Conservation (phyloP, 352 stramenopile genomes). For the Pythium utonaiense region DNA sequence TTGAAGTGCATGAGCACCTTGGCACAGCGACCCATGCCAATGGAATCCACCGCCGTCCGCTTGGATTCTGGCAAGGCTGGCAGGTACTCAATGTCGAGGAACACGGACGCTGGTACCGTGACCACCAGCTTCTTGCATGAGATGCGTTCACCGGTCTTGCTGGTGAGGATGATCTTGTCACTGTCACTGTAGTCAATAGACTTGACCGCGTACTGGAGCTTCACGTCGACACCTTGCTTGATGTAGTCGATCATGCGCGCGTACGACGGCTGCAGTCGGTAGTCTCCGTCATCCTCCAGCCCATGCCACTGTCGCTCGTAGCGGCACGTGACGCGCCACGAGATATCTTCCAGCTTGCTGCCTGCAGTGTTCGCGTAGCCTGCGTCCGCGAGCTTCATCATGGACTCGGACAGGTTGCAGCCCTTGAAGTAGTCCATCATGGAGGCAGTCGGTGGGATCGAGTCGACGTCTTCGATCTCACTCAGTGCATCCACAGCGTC, state of each 20-base stretch:
- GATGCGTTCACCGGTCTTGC: conserved; percentile 46
- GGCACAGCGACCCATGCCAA: conserved; percentile 67
- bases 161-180: conserved; percentile 52
- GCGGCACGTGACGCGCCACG: conserved; percentile 68
- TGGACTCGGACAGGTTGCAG: conserved; percentile 55
- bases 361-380: conserved; percentile 82
- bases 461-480: conserved; percentile 57
- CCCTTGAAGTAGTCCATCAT: conserved; percentile 78
- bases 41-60: conserved; percentile 53
- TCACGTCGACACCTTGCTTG: conserved; percentile 37
- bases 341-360: conserved; percentile 65
- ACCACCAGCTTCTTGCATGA: conserved; percentile 63
- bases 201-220: conserved; percentile 53
- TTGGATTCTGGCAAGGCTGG: conserved; percentile 57
- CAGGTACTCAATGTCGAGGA: conserved; percentile 67
- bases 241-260: conserved; percentile 66
- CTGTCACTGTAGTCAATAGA: conserved; percentile 57
- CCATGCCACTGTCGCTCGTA: conserved; percentile 86
- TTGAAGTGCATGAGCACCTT: conserved; percentile 79
- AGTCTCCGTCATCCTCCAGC: conserved; percentile 78
- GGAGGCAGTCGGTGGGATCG: conserved; percentile 54
- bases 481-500: conserved; percentile 54
- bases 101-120: conserved; percentile 74
- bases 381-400: conserved; percentile 79
- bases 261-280: conserved; percentile 66